Evolutionary conservation across 768 basidiomycete species (phyloP).

Genomic region (Trametes meyenii): DNA sequence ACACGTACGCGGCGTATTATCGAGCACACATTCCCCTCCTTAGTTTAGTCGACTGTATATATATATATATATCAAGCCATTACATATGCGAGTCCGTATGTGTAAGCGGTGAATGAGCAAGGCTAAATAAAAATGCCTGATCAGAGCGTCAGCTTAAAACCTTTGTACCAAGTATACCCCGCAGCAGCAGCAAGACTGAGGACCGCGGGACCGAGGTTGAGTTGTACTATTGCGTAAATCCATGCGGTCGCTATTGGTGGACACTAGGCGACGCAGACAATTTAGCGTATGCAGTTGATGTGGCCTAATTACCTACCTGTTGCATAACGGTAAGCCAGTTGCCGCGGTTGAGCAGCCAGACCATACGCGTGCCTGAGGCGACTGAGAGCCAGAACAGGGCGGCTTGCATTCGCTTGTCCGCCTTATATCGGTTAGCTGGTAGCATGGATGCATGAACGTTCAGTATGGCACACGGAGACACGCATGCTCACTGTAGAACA

Average conservation of each 20-base stretch:
- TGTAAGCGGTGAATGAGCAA: neutral
- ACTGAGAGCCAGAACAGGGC: conserved; percentile 62
- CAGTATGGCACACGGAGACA: neutral
- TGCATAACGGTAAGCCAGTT: conserved; percentile 73
- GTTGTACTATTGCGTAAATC: conserved; percentile 74
- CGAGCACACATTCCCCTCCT: conserved; percentile 33
- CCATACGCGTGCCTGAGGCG: conserved; percentile 61
- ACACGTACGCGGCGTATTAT: conserved; percentile 36
- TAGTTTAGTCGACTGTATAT: neutral
- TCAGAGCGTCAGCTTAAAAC: conserved; percentile 47
- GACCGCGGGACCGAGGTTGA: conserved; percentile 65
- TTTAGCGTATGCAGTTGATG: neutral
- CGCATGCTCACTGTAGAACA: conserved; percentile 67
- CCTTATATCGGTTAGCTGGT: conserved; percentile 70
- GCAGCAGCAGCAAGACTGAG: conserved; percentile 56
- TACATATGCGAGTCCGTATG: neutral
- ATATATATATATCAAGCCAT: too few species aligned
- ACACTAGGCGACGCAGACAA: conserved; percentile 44
- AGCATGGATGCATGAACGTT: neutral
- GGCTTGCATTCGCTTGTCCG: conserved; percentile 52
- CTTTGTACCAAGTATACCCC: conserved; percentile 64
- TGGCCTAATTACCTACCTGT: conserved; percentile 51
- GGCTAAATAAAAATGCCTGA: neutral
- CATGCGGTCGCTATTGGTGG: conserved; percentile 80
- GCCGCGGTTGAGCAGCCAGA: conserved; percentile 71